phyloP scores from a whole-genome alignment of 2,329 filamentous ascomycete genomes.

The Orbilia quercus region DNA sequence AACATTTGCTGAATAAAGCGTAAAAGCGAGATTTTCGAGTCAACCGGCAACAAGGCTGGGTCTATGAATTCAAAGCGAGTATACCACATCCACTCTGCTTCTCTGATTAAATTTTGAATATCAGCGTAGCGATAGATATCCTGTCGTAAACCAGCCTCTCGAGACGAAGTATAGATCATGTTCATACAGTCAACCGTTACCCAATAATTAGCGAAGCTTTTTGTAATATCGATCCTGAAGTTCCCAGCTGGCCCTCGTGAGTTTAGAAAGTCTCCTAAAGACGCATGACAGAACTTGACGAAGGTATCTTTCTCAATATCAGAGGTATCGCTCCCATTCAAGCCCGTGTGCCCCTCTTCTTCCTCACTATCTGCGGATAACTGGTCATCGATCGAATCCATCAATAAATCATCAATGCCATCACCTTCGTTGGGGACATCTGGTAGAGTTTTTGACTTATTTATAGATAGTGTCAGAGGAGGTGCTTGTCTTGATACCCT shows the following conservation, averaged over 20 bases:
- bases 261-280: constrained; percentile 8
- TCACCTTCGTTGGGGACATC: background rate
- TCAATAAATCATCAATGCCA: background rate
- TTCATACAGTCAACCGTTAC: constrained; percentile 1
- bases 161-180: background rate
- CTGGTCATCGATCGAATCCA: background rate
- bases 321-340: background rate
- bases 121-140: background rate
- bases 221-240: constrained; percentile 1
- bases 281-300: constrained; percentile 5
- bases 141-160: too few species aligned
- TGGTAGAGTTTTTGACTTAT: background rate
- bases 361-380: background rate
- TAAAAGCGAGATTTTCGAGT: constrained; percentile 3
- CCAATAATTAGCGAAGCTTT: background rate
- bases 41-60: background rate
- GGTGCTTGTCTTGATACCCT: background rate
- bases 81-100: background rate
- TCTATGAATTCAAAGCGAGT: background rate
- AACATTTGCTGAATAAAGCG: background rate
- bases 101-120: background rate
- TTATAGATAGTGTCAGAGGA: background rate
- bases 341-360: background rate
- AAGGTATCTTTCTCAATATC: background rate
- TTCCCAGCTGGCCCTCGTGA: background rate